These are phyloP conservation scores for Jasminum sambac DNA, from an alignment of 257 asterid species.

Conservation along the genomic window DNA sequence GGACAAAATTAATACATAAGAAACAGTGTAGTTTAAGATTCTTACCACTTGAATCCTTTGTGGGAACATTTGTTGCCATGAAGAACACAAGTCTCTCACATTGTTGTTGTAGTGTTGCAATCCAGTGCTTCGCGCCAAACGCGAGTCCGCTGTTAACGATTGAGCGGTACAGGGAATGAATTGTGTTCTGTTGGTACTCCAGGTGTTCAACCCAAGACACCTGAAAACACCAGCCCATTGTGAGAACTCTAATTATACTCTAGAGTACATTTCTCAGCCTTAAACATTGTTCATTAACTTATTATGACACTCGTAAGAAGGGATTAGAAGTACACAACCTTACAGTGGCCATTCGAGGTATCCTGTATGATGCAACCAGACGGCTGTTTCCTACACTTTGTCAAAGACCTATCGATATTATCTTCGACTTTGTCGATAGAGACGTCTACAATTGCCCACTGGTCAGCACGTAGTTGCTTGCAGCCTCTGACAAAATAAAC, in stretches of 20 bases:
- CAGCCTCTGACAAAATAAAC: slow-evolving; percentile 66
- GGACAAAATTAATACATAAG: background rate
- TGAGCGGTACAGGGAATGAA: slow-evolving; percentile 60
- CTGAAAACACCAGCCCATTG: slow-evolving; percentile 41
- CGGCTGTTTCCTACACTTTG: slow-evolving; percentile 72
- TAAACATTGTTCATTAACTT: background rate
- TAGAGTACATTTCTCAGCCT: too few relatives aligned
- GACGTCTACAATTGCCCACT: slow-evolving; percentile 85
- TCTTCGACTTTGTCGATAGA: slow-evolving; percentile 69
- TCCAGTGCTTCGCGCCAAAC: slow-evolving; percentile 90
- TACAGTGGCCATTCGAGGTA: slow-evolving; percentile 75
- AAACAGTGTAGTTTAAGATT: background rate
- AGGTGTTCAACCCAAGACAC: slow-evolving; percentile 94
- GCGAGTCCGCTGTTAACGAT: slow-evolving; percentile 77
- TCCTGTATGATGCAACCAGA: slow-evolving; percentile 93
- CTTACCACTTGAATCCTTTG: slow-evolving; percentile 75
- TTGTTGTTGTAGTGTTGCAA: slow-evolving; percentile 73
- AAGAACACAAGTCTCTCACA: slow-evolving; percentile 70
- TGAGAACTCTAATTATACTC: too few relatives aligned
- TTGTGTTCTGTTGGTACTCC: slow-evolving; percentile 62
- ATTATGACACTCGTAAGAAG: background rate
- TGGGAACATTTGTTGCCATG: slow-evolving; percentile 83
- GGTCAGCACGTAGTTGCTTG: slow-evolving; percentile 53
- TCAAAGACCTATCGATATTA: slow-evolving; percentile 49
- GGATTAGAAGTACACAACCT: slow-evolving; percentile 44